Conservation (phyloP, 805 yeast genomes). For the Kodamaea lidongshanica region DNA sequence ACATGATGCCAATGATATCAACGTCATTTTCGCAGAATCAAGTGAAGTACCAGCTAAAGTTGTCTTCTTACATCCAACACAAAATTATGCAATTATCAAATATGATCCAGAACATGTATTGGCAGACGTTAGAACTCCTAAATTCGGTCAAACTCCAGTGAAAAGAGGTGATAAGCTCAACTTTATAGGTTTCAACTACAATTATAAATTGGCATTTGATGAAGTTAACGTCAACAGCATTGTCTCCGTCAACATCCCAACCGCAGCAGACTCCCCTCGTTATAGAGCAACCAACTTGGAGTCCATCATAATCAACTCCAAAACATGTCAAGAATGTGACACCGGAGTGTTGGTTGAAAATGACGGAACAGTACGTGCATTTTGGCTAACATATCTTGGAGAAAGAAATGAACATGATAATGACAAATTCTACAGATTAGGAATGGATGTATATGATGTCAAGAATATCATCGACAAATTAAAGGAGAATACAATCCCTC, state of each 20-base stretch:
- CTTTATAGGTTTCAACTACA: slow-evolving; percentile 78
- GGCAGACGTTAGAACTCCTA: slow-evolving; percentile 68
- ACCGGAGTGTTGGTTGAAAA: slow-evolving; percentile 74
- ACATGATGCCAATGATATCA: slow-evolving; percentile 72
- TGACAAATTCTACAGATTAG: slow-evolving; percentile 65
- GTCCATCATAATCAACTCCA: slow-evolving; percentile 68
- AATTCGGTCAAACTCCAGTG: slow-evolving; percentile 49
- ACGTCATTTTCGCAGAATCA: slow-evolving; percentile 79
- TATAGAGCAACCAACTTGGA: slow-evolving; percentile 83
- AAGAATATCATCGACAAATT: slow-evolving; percentile 50
- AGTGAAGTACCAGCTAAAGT: slow-evolving; percentile 75
- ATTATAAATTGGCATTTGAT: slow-evolving; percentile 62
- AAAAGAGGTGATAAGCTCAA: slow-evolving; percentile 68
- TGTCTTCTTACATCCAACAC: slow-evolving; percentile 79
- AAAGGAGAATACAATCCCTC: slow-evolving; percentile 45
- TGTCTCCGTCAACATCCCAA: slow-evolving; percentile 66
- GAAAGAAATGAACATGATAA: slow-evolving; percentile 53
- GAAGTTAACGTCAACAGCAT: slow-evolving; percentile 75
- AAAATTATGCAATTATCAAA: slow-evolving; percentile 75
- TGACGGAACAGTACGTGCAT: slow-evolving; percentile 74
- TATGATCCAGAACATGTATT: slow-evolving; percentile 71
- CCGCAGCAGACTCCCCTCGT: slow-evolving; percentile 63
- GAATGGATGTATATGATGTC: slow-evolving; percentile 68
- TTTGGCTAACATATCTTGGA: slow-evolving; percentile 82
- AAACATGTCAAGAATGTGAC: slow-evolving; percentile 63